Evolutionary conservation across 2,329 filamentous ascomycete genomes (phyloP), one percentile per base, ranked within the genome.

Genomic region (Trichoderma arundinaceum): DNA sequence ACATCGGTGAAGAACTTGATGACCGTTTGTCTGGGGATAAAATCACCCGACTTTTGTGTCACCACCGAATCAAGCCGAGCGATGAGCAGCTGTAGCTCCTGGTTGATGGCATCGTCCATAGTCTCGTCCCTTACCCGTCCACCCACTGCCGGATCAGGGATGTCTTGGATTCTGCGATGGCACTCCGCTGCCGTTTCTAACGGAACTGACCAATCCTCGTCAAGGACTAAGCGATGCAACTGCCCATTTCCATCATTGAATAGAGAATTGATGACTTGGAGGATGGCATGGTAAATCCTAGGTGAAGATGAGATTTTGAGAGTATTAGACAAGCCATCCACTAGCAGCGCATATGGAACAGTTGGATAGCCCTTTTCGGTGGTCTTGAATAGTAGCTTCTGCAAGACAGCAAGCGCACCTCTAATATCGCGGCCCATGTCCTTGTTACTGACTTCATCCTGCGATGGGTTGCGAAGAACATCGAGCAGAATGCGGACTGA

Each of bases 1-100:
- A 91, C 83, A 28, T 83, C 80, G 35, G 86, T 81, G 68, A 93
- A 88, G 71, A 92, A 90, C 19, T 83, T 79, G 75, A 92, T 85
- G 59, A 91, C 87, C 17, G 85, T 84, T 67, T 89, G 87, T 61
- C 85, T 85, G 66, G 91, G 90, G 6, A 89, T 79, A 65, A 89
- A 85, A 39, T 88, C 83, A 4, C 76, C 74, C 7, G 78, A 77
- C 41, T 82, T 82, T 62, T 81, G 76, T 17, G 73, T 77, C 38
- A 77, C 66, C 35, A 88, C 75, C 10, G 70, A 70, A 69, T 89
- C 85, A 9, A 89, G 77, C 28, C 83, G 79, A 39, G 69, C 74
- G 53, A 85, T 77, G 7, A 88, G 77, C 6, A 70, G 69, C 60
- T 75, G 71, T 54, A 87, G 70, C 74, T 87, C 80, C 35, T 75